Percentiles rank a stretch among this genome's conserved stretches.
Conservation (phyloP, 805 yeast genomes). For the Barnettozyma californica region DNA sequence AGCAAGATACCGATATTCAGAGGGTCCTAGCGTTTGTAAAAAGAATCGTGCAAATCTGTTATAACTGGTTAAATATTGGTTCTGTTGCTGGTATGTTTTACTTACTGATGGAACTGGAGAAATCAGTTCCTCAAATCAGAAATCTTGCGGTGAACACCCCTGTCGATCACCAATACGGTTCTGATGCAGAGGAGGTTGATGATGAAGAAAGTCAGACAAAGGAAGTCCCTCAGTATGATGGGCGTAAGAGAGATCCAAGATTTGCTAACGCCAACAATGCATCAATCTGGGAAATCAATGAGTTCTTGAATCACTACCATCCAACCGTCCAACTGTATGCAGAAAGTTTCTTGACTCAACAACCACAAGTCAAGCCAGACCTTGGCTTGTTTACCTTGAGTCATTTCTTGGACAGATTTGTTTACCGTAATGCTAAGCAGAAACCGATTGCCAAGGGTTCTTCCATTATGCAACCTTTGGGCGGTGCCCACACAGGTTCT, state of each 20-base stretch:
- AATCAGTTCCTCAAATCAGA: constrained; percentile 58
- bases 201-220: constrained; percentile 22
- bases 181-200: constrained; percentile 41
- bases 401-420: constrained; percentile 93
- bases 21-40: constrained; percentile 88
- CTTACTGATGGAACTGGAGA: constrained; percentile 64
- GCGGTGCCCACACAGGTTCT: constrained; percentile 73
- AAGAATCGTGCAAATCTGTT: constrained; percentile 79
- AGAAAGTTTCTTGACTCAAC: constrained; percentile 45
- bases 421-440: constrained; percentile 86
- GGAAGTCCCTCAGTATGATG: constrained; percentile 50
- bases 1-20: constrained; percentile 52
- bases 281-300: constrained; percentile 81
- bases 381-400: constrained; percentile 80
- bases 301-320: constrained; percentile 77
- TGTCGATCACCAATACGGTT: constrained; percentile 43
- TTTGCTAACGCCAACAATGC: constrained; percentile 80
- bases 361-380: constrained; percentile 68
- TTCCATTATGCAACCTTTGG: constrained; percentile 96
- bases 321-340: constrained; percentile 89
- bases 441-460: constrained; percentile 72
- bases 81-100: constrained; percentile 79
- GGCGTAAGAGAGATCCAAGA: constrained; percentile 88
- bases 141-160: constrained; percentile 56
- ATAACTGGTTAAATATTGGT: constrained; percentile 85